Percentiles rank a stretch among this genome's conserved stretches.
Conservation (phyloP, 108 stramenopile species). For the Conticribra weissflogii region DNA sequence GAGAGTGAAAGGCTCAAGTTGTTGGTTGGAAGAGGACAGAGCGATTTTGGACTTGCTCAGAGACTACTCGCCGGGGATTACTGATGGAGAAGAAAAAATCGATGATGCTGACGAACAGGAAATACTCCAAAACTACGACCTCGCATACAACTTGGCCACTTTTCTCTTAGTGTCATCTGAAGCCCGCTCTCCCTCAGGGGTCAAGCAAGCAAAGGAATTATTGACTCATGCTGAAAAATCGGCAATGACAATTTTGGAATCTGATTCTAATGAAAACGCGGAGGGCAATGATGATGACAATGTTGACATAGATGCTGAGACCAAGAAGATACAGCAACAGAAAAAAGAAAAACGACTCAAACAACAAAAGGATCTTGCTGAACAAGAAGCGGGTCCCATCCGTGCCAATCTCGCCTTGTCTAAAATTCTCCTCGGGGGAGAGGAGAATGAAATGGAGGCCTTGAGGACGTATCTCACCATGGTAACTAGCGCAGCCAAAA, state of each 20-base stretch:
- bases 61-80: slow-evolving; percentile 10
- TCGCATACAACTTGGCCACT: slow-evolving; percentile 49
- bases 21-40: slow-evolving; percentile 45
- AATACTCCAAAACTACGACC: slow-evolving; percentile 51
- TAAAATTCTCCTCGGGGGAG: slow-evolving; percentile 41
- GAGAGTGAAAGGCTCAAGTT: neutral
- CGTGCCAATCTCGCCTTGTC: slow-evolving; percentile 48
- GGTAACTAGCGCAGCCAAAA: slow-evolving; percentile 26
- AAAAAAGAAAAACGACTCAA: slow-evolving; percentile 6
- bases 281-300: slow-evolving; percentile 7
- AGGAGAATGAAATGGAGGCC: slow-evolving; percentile 39
- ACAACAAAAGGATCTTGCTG: slow-evolving; percentile 25
- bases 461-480: slow-evolving; percentile 33
- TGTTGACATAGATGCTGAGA: neutral
- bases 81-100: neutral
- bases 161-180: slow-evolving; percentile 49
- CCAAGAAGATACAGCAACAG: slow-evolving; percentile 7
- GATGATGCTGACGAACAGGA: slow-evolving; percentile 2
- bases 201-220: slow-evolving; percentile 32
- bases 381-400: slow-evolving; percentile 45
- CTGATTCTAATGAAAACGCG: slow-evolving; percentile 3
- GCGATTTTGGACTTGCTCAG: slow-evolving; percentile 9
- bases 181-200: slow-evolving; percentile 10
- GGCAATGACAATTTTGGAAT: slow-evolving; percentile 40
- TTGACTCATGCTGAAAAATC: slow-evolving; percentile 43